Evolutionary conservation across 306 rosid species (phyloP), one percentile per base, ranked within the genome.

Genomic region (Begonia peltatifolia): DNA sequence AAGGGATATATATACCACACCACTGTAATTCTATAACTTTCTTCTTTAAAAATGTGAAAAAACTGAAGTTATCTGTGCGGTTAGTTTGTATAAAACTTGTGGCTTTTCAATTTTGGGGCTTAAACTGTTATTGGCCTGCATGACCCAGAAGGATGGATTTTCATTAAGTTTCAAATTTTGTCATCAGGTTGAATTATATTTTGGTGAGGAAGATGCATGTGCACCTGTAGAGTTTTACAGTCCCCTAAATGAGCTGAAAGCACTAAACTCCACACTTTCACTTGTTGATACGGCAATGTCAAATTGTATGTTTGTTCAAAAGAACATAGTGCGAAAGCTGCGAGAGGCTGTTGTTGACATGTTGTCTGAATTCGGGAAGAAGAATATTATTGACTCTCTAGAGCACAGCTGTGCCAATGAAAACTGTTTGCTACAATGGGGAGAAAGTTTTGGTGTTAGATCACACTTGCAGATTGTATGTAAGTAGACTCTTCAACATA

Each of bases 111-210:
- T 12, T 48, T 54, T 10, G 16, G 44, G 36, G 57, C 15, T 22
- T 42, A n/a, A 22, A 41, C 25, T 41, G 10, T 52, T 41, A 20
- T 36, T 22, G 47, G 38, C 15, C 51, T 50, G 30, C 46, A 44
- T 50, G 57, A 56, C 57, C 42, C 60, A 61, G 50, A 65, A 9
- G 5, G 49, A n/a, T 46, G 42, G 66, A 60, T 69, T 67, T 20
- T 69, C 60, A 58, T 49, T 53, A 52, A 65, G 14, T 50, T 52
- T 14, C 55, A 46, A 66, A 47, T 62, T 43, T 60, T 62, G 42
- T 53, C 18, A 78, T 70, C 86, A 90, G 97, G 66, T 66, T 67
- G 94, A 90, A 53, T 88, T 90, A 60, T 90, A 90, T 78, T 90
- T 85, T 78, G 74, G 67, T 35, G 85, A 66, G 54, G 87, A 80